Conservation (phyloP, 129 eudicot genomes). For the Tagetes erecta region DNA sequence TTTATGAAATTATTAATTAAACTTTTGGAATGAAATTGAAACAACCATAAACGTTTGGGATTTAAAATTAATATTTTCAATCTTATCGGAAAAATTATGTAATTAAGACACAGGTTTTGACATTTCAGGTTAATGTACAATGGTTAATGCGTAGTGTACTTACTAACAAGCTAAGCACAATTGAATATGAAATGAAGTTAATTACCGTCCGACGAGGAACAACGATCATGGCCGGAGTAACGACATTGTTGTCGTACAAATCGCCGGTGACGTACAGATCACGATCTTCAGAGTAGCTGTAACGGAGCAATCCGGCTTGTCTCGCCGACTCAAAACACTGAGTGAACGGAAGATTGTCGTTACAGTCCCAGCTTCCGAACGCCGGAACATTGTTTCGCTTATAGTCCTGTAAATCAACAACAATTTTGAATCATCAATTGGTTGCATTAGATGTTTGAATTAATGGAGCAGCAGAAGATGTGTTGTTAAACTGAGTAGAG, state of each 20-base stretch:
- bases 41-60: no score
- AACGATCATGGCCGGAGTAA: conserved; percentile 91
- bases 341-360: conserved; percentile 68
- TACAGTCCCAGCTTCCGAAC: conserved; percentile 95
- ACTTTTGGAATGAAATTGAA: no score
- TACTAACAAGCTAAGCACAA: neutral
- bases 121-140: neutral
- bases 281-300: conserved; percentile 69
- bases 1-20: no score
- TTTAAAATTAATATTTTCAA: no score
- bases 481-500: neutral
- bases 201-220: conserved; percentile 87
- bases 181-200: neutral
- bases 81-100: no score
- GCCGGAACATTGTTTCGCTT: conserved; percentile 74
- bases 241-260: conserved; percentile 75
- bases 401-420: conserved; percentile 47
- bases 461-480: neutral
- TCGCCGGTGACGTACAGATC: conserved; percentile 96
- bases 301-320: conserved; percentile 66
- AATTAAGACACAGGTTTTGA: neutral
- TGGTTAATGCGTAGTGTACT: neutral
- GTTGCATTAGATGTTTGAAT: neutral
- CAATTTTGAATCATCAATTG: neutral
- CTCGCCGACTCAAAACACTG: conserved; percentile 89